A percentile compares a stretch with the other conserved stretches of the same genome.
phyloP scores from a whole-genome alignment of 2,329 filamentous ascomycete species.

The Calonectria fujianensis region DNA sequence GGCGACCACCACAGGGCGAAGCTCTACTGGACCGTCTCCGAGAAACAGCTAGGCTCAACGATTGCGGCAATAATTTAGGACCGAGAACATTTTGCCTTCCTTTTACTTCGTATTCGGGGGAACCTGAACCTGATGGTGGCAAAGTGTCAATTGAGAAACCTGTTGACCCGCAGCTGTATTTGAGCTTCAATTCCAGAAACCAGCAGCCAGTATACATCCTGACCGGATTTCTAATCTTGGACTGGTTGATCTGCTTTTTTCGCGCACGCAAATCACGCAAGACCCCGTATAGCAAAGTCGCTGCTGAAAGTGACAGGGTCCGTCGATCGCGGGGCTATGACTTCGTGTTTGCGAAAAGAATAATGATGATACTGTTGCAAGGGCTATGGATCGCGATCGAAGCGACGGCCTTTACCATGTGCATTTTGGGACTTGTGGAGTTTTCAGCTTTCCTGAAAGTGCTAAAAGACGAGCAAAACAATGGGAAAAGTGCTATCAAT shows the following conservation, averaged over 20 bases:
- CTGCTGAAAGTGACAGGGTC: too few species aligned
- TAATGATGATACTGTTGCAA: not conserved
- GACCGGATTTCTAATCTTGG: not conserved
- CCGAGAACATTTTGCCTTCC: conserved; percentile 13
- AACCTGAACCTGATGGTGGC: not conserved
- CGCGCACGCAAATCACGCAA: not conserved
- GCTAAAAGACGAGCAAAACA: not conserved
- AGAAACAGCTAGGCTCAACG: not conserved
- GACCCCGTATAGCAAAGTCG: not conserved
- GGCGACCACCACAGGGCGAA: not conserved
- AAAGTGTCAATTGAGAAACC: not conserved
- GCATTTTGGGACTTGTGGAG: conserved; percentile 4
- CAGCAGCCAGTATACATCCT: conserved; percentile 9
- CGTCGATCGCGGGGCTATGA: not conserved
- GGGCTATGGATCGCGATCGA: not conserved
- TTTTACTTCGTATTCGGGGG: not conserved
- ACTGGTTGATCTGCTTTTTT: not conserved
- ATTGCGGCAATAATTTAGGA: not conserved
- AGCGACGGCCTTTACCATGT: not conserved
- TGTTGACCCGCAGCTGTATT: not conserved
- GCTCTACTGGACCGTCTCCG: not conserved
- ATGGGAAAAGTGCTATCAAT: not conserved
- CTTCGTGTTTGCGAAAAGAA: not conserved
- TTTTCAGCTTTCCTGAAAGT: not conserved
- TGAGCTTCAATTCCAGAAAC: not conserved